Conservation (phyloP, 257 asterid species). For the Nicotiana paniculata region DNA sequence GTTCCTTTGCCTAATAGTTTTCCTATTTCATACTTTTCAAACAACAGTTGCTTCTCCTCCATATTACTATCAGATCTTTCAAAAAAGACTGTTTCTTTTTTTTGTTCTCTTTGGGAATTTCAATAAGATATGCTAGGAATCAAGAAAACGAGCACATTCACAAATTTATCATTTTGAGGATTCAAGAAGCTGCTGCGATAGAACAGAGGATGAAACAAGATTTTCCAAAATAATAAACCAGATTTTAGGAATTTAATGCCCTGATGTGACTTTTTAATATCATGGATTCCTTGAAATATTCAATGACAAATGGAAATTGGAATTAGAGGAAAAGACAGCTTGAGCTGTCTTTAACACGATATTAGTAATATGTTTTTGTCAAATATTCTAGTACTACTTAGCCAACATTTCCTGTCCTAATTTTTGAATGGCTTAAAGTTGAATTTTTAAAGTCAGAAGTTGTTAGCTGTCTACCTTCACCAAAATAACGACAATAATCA, state of each 20-base stretch:
- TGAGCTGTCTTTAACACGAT: not conserved
- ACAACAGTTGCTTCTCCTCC: constrained; percentile 35
- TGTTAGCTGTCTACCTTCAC: constrained; percentile 2
- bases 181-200: not conserved
- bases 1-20: constrained; percentile 47
- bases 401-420: not conserved
- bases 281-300: not conserved
- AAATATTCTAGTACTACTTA: not conserved
- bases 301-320: not conserved
- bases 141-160: not conserved
- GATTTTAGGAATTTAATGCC: not conserved
- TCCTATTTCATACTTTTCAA: constrained; percentile 51
- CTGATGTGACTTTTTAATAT: not conserved
- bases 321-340: not conserved
- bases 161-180: too few relatives aligned
- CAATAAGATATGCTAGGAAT: not conserved
- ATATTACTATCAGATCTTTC: not conserved
- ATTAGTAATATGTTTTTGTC: not conserved
- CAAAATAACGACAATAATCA: not conserved
- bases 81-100: not conserved
- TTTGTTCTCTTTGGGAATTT: not conserved
- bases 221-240: not conserved
- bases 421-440: not conserved
- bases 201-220: not conserved
- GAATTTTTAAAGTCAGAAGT: not conserved